Evolutionary conservation across 495 filamentous ascomycete genomes (phyloP).

Genomic region (Arthonia radiata): DNA sequence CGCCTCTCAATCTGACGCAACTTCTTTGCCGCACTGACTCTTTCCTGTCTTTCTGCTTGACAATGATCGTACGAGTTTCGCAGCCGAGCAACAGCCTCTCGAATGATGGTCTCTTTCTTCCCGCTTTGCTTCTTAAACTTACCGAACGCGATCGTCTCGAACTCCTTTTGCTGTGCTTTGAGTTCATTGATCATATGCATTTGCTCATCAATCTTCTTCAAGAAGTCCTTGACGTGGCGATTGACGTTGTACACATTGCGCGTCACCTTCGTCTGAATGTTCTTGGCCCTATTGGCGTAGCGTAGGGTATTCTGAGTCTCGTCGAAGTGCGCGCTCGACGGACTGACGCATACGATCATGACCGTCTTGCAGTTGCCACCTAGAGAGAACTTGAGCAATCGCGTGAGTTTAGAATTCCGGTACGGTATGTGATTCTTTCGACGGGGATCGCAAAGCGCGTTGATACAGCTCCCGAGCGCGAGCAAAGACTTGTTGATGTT

Average conservation of each 20-base stretch:
- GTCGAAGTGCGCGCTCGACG: conserved; percentile 90
- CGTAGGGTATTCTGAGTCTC: conserved; percentile 96
- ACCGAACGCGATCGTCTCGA: conserved; percentile 59
- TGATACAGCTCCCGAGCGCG: conserved; percentile 92
- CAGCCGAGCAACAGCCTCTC: conserved; percentile 60
- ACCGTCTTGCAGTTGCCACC: conserved; percentile 97
- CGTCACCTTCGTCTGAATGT: conserved; percentile 98
- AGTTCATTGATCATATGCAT: conserved; percentile 83
- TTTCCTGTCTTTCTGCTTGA: conserved; percentile 51
- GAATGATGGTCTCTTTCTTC: conserved; percentile 54
- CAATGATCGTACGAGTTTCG: conserved; percentile 68
- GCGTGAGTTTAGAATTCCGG: conserved; percentile 90
- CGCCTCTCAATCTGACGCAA: conserved; percentile 61
- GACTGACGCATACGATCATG: conserved; percentile 98
- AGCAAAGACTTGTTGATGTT: conserved; percentile 99
- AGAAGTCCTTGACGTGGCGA: conserved; percentile 91
- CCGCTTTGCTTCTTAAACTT: conserved; percentile 77
- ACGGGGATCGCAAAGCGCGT: conserved; percentile 82
- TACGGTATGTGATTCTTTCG: conserved; percentile 93
- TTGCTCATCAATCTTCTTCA: conserved; percentile 95
- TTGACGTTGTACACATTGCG: conserved; percentile 98
- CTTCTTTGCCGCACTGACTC: conserved; percentile 55
- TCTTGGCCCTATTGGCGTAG: conserved; percentile 95
- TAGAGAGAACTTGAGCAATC: conserved; percentile 86
- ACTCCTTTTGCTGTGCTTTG: conserved; percentile 72